Base-by-base conservation (phyloP, 176 grass and related monocot species). In the Canna indica region DNA sequence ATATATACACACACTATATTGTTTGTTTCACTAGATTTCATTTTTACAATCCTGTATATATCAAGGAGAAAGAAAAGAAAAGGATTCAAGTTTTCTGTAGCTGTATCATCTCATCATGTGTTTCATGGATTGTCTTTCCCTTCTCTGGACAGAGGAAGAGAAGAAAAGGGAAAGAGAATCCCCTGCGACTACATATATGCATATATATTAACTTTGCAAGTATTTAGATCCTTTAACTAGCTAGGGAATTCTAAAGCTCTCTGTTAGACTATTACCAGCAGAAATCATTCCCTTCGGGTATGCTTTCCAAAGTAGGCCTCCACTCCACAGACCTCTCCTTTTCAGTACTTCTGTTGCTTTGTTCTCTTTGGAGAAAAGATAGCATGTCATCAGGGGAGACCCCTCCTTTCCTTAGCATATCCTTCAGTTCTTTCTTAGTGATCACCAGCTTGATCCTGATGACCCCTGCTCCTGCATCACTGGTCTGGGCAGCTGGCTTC, bases 361-460 rank as follows among this genome's bases (percentile, higher is more conserved):
- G 52, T 46, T 72, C 30, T 68, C 31, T 71, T 25, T 39, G 47
- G 29, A 76, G 42, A 73, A 85, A 60, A 67, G 73, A 68, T 34
- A 80, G 29, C 20, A 85, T 69, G 64, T 73, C 77, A 38, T 59
- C 68, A 7, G 72, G 1, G 56, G 77, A 72, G 18, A 67, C 45
- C 27, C 71, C 32, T 58, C 75, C 67, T 59, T 85, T 73, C 16
- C 14, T 56, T 14, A 85, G 45, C 14, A 85, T 77, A 18, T 80
- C 60, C 59, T 76, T 80, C 25, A 85, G 36, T 59, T 76, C 64
- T 38, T 85, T 67, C 50, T 73, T 85, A 9, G 53, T 85, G 0
- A 85, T 42, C 31, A 85, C 59, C 73, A 85, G 45, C 64, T 77
- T 81, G 47, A 85, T 76, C 65, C 77, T 75, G 64, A 80, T 58